These are phyloP conservation scores for Suhomyces canberraensis DNA, from an alignment of 805 yeast species.

Conservation along the genomic window DNA sequence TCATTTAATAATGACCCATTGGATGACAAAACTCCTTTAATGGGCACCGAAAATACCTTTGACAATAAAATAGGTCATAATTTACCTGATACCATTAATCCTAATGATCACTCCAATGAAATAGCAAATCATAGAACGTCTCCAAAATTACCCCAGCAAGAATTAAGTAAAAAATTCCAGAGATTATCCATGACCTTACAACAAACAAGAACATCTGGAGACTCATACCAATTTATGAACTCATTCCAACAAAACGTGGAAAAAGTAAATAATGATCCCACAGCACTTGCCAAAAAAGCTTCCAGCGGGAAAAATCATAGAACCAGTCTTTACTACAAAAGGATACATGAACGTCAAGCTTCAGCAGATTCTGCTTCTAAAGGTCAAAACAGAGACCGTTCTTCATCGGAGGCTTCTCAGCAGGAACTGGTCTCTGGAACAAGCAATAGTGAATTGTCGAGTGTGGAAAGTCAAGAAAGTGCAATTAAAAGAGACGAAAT, in stretches of 20 bases:
- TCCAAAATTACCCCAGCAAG: constrained; percentile 28
- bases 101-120: not conserved
- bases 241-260: constrained; percentile 39
- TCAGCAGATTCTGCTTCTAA: constrained; percentile 5
- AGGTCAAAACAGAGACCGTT: not conserved
- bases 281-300: constrained; percentile 1
- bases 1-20: constrained; percentile 10
- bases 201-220: constrained; percentile 33
- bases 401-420: not conserved
- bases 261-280: constrained; percentile 18
- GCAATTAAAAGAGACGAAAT: not conserved
- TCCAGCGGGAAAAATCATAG: constrained; percentile 12
- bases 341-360: constrained; percentile 23
- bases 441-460: constrained; percentile 24
- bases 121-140: not conserved
- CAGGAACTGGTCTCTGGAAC: constrained; percentile 16
- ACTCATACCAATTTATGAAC: constrained; percentile 37
- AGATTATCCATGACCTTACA: constrained; percentile 37
- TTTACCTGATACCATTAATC: constrained; percentile 4
- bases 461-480: constrained; percentile 17
- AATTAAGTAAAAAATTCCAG: constrained; percentile 33
- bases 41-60: constrained; percentile 11
- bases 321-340: constrained; percentile 30
- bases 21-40: constrained; percentile 31
- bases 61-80: constrained; percentile 8